A percentile compares a stretch with the other conserved stretches of the same genome.
These are phyloP conservation scores for Gossypioides kirkii DNA, from an alignment of 345 rosid species.

Conservation along the genomic window DNA sequence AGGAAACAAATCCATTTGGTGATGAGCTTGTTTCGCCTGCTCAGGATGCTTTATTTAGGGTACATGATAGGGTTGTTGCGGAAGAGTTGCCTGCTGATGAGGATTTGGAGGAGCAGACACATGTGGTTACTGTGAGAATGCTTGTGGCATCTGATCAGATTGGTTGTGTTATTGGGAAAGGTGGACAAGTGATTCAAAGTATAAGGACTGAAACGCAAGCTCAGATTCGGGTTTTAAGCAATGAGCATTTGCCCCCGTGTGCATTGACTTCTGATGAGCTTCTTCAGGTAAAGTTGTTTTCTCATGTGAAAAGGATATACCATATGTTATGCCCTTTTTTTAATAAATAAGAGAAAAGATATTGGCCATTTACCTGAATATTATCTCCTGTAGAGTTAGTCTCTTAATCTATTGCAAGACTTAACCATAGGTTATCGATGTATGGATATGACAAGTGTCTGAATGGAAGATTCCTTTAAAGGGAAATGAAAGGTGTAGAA, in stretches of 20 bases:
- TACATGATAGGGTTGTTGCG: conserved; percentile 45
- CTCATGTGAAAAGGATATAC: not conserved
- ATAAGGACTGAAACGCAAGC: conserved; percentile 50
- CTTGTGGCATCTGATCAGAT: conserved; percentile 73
- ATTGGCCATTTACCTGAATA: not conserved
- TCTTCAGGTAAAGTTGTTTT: conserved; percentile 46
- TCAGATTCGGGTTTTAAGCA: conserved; percentile 52
- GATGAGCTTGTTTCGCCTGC: conserved; percentile 49
- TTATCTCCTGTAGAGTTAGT: not conserved
- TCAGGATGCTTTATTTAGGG: conserved; percentile 61
- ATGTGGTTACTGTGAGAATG: conserved; percentile 40
- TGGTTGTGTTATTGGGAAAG: conserved; percentile 69
- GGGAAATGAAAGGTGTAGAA: not conserved
- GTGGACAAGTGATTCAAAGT: conserved; percentile 57
- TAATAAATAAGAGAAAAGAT: not conserved
- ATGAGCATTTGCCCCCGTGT: conserved; percentile 50
- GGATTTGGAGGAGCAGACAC: conserved; percentile 31
- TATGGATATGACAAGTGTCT: not conserved
- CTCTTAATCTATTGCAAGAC: not conserved
- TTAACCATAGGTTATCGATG: not conserved
- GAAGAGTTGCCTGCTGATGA: conserved; percentile 36
- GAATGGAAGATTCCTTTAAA: not conserved
- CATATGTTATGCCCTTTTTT: not conserved
- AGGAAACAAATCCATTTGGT: conserved; percentile 44
- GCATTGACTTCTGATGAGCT: conserved; percentile 58